A percentile compares a stretch with the other conserved stretches of the same genome.
Evolutionary conservation across 805 yeast genomes (phyloP).

Genomic region (Candida silvicultrix): DNA sequence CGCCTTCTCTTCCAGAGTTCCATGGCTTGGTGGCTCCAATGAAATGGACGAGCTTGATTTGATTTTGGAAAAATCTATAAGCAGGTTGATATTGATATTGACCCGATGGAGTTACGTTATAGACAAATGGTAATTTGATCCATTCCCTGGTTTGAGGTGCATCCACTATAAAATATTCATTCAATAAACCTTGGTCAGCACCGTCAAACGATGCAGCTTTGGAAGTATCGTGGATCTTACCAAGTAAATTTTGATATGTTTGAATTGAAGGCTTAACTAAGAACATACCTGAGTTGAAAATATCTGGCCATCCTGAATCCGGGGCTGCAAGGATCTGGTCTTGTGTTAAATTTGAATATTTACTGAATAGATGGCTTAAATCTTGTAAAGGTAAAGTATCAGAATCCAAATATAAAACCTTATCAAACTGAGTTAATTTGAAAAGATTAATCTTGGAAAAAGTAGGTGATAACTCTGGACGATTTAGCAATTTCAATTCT

Average conservation of each 20-base stretch:
- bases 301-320: slow-evolving; percentile 86
- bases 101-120: slow-evolving; percentile 71
- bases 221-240: slow-evolving; percentile 18
- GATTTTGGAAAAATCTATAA: slow-evolving; percentile 39
- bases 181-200: slow-evolving; percentile 83
- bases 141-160: slow-evolving; percentile 33
- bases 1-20: slow-evolving; percentile 22
- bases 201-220: slow-evolving; percentile 61
- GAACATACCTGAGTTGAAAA: slow-evolving; percentile 74
- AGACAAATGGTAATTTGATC: slow-evolving; percentile 71
- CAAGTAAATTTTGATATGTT: slow-evolving; percentile 35
- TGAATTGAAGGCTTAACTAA: slow-evolving; percentile 44
- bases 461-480: slow-evolving; percentile 49
- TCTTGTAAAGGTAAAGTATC: slow-evolving; percentile 48
- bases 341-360: slow-evolving; percentile 12
- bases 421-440: slow-evolving; percentile 36
- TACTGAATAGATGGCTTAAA: slow-evolving; percentile 15
- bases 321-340: slow-evolving; percentile 43
- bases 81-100: slow-evolving; percentile 76
- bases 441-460: slow-evolving; percentile 46
- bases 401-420: slow-evolving; percentile 54
- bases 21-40: slow-evolving; percentile 64
- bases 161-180: slow-evolving; percentile 47
- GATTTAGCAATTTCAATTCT: slow-evolving; percentile 29
- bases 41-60: slow-evolving; percentile 51